Conservation (phyloP, 1,284 basidiomycete genomes). For the Ganoderma meredithae region DNA sequence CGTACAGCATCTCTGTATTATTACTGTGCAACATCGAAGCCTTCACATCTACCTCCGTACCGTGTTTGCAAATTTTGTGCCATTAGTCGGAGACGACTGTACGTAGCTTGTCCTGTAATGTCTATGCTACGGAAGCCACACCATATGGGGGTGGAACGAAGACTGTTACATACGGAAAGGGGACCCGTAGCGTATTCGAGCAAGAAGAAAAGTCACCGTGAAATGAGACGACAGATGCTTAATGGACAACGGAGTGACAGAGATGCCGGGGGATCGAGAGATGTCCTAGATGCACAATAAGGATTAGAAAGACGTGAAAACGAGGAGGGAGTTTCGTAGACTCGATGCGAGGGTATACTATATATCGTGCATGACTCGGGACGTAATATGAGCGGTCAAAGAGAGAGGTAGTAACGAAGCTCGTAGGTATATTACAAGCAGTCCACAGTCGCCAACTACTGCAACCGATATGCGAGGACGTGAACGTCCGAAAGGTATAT, state of each 20-base stretch:
- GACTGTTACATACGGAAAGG: constrained; percentile 28
- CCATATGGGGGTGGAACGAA: background rate
- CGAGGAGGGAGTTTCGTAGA: constrained; percentile 1
- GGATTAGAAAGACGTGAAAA: constrained; percentile 25
- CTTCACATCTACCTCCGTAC: background rate
- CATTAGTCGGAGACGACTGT: constrained; percentile 11
- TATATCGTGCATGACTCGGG: constrained; percentile 1
- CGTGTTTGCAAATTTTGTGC: background rate
- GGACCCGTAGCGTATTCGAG: constrained; percentile 1
- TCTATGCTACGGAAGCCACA: constrained; percentile 12
- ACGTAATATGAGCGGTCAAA: background rate
- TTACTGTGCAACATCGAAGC: background rate
- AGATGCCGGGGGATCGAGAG: background rate
- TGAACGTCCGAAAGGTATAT: background rate
- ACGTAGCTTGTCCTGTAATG: background rate
- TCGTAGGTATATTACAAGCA: constrained; percentile 1
- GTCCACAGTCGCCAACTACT: constrained; percentile 11
- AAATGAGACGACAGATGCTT: constrained; percentile 3
- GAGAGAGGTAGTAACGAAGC: background rate
- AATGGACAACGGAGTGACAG: background rate
- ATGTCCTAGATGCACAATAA: constrained; percentile 32
- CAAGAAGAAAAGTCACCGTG: constrained; percentile 8
- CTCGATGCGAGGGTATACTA: background rate
- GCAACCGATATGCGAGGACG: constrained; percentile 22
- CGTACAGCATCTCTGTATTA: background rate